Evolutionary conservation across 202 grass and related monocot species (phyloP).

Genomic region (Zoysia matrella): DNA sequence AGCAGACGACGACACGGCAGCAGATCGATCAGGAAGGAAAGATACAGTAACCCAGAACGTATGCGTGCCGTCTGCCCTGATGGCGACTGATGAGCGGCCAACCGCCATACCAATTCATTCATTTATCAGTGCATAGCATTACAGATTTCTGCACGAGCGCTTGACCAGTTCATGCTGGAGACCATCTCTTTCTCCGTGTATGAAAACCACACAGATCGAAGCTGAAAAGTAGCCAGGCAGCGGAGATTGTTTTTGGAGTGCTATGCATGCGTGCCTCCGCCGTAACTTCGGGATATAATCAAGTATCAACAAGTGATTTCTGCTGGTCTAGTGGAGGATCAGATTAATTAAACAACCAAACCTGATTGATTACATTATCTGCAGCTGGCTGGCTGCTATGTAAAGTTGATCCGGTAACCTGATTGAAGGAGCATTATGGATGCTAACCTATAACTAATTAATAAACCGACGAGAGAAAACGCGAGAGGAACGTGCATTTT

Average conservation of each 20-base stretch:
- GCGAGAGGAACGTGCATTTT: not conserved
- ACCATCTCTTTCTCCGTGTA: not conserved
- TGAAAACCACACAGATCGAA: no score
- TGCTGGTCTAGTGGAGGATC: not conserved
- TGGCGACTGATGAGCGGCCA: not conserved
- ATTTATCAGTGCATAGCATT: not conserved
- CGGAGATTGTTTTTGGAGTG: no score
- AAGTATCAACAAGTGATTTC: not conserved
- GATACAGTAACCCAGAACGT: no score
- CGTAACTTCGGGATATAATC: not conserved
- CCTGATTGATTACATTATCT: not conserved
- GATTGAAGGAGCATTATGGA: not conserved
- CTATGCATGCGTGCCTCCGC: not conserved
- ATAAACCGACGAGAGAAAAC: not conserved
- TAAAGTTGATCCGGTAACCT: not conserved
- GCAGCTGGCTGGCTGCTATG: not conserved
- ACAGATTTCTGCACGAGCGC: not conserved
- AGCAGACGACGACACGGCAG: no score
- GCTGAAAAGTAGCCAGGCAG: no score
- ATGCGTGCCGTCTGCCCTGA: not conserved
- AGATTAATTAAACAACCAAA: not conserved
- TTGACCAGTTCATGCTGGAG: not conserved
- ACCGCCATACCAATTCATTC: no score
- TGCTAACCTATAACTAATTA: not conserved
- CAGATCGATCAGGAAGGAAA: no score